Percentiles rank a stretch among this genome's conserved stretches.
phyloP scores from a whole-genome alignment of 345 rosid species.

The Raphanus sativus region DNA sequence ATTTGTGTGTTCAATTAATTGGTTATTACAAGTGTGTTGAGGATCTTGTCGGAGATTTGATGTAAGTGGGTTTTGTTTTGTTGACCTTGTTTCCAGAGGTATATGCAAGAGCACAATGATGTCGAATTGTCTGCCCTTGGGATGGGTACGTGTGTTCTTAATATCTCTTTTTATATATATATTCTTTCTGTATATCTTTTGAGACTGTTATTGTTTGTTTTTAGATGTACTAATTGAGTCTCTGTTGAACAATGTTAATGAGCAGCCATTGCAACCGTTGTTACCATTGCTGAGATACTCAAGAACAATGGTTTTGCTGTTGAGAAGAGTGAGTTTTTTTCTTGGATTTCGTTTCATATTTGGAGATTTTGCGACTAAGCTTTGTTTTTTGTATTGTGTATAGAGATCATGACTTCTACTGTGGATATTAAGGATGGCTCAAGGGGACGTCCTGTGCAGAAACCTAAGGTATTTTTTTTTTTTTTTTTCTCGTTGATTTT shows the following conservation, averaged over 20 bases:
- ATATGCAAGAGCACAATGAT: slow-evolving; percentile 86
- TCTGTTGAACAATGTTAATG: background rate
- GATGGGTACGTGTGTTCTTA: slow-evolving; percentile 60
- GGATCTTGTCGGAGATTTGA: slow-evolving; percentile 6
- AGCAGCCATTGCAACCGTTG: slow-evolving; percentile 91
- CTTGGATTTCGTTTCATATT: background rate
- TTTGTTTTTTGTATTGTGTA: background rate
- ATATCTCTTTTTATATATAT: background rate
- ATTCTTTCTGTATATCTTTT: too few relatives aligned
- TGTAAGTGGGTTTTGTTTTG: slow-evolving; percentile 9
- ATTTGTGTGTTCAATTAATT: background rate
- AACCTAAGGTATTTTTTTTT: slow-evolving; percentile 62
- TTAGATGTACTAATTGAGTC: background rate
- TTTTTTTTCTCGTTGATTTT: background rate
- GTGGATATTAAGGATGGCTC: slow-evolving; percentile 81
- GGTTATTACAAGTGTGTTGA: background rate
- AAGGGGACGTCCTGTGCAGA: slow-evolving; percentile 76
- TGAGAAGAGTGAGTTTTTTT: slow-evolving; percentile 65
- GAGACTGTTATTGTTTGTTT: too few relatives aligned
- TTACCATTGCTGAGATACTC: slow-evolving; percentile 84
- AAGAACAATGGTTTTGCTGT: slow-evolving; percentile 45
- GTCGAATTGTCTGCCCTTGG: slow-evolving; percentile 94
- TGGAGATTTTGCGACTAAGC: background rate
- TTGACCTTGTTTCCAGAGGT: slow-evolving; percentile 51
- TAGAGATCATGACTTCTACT: slow-evolving; percentile 79